A percentile compares a stretch with the other conserved stretches of the same genome.
phyloP scores from a whole-genome alignment of 169 alveolate species.

The Plasmodium fragile region DNA sequence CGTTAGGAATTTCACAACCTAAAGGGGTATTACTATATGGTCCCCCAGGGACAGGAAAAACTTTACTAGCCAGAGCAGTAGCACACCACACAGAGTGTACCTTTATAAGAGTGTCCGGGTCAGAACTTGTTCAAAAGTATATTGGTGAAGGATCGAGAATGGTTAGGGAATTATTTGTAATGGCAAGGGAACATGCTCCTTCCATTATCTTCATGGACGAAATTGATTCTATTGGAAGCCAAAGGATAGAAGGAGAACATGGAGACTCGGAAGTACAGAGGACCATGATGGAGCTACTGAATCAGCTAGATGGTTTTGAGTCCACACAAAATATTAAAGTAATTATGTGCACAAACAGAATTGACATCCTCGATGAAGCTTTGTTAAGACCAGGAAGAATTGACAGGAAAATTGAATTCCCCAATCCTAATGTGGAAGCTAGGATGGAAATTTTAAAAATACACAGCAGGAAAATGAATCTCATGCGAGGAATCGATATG shows the following conservation, averaged over 20 bases:
- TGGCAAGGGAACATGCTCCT: slow-evolving; percentile 98
- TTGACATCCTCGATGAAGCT: slow-evolving; percentile 99
- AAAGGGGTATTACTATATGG: slow-evolving; percentile 94
- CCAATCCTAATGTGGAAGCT: slow-evolving; percentile 94
- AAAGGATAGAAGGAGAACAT: slow-evolving; percentile 93
- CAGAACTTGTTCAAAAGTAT: slow-evolving; percentile 98
- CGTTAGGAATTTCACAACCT: slow-evolving; percentile 98
- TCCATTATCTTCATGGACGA: slow-evolving; percentile 99
- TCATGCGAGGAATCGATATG: slow-evolving; percentile 97
- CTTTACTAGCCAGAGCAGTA: slow-evolving; percentile 99
- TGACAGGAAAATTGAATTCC: slow-evolving; percentile 98
- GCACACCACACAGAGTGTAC: slow-evolving; percentile 99
- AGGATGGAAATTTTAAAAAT: slow-evolving; percentile 96
- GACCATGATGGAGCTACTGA: slow-evolving; percentile 96
- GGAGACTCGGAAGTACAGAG: slow-evolving; percentile 97
- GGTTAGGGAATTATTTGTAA: slow-evolving; percentile 97
- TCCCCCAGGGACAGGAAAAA: slow-evolving; percentile 94
- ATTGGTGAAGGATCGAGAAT: slow-evolving; percentile 99
- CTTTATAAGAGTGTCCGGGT: slow-evolving; percentile 99
- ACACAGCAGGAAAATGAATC: slow-evolving; percentile 97
- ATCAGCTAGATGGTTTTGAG: slow-evolving; percentile 99
- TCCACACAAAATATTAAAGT: slow-evolving; percentile 98
- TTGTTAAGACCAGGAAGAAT: slow-evolving; percentile 98
- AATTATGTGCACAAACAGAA: slow-evolving; percentile 98
- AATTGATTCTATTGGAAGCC: slow-evolving; percentile 97